Base-by-base conservation (phyloP, 257 asterid genomes). In the Salvia rosmarinus region DNA sequence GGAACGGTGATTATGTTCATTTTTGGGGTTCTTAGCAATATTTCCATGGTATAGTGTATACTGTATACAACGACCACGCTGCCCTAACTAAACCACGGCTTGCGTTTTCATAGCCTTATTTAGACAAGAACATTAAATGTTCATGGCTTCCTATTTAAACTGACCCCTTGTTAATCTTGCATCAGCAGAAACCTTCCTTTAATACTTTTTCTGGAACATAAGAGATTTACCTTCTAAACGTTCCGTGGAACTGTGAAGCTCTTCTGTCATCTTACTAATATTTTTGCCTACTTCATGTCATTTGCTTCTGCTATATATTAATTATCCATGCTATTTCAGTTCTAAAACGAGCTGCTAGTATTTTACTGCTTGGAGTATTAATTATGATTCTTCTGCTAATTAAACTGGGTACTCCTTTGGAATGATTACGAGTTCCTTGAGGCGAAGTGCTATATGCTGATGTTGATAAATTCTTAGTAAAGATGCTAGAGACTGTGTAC, bases 361-460 rank as follows among this genome's bases (percentile, higher is more conserved):
- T 8, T 54, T 16, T 47, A 35, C 63, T 30, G 35, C 50, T 20
- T 47, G 17, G 14, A 30, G 60, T 59, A 17, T 40, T 46, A 40
- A 8, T 35, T 49, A 17, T 28, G 63, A 37, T 42, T 74, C 6
- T 54, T 71, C 8, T 11, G 57, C 20, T 71, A 21, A 44, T 21
- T 9, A 16, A 52, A 6, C 40, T 52, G 57, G 21, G 23, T 52
- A 7, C 50, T 13, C 5, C 51, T 12, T 32, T 37, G 40, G 0
- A 60, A 46, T 46, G 59, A 37, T 32, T 49, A 25, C 7, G 9
- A 54, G 30, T 25, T 25, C 30, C 30, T 25, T 25, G 30, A 1
- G 74, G 42, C 28, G n/a, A 68, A 20, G 8, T 39, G 68, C 20
- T 54, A 54, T 68, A 14, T 10, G 23, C 55, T 40, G 44, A n/a